Conservation (phyloP, 108 stramenopile genomes). For the Skeletonema potamos region DNA sequence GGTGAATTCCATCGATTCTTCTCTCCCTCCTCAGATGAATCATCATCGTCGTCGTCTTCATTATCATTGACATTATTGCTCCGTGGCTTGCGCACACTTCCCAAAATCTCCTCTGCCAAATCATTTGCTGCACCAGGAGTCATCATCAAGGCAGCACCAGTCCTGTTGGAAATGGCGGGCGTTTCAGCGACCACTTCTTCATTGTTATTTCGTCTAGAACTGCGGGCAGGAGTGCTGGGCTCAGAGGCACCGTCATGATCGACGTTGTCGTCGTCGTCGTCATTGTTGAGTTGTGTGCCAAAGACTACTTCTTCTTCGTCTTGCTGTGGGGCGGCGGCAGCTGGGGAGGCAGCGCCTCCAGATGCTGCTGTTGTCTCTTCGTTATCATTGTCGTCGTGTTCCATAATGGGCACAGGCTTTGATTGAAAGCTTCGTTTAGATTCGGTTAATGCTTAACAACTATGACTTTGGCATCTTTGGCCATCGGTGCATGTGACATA, state of each 20-base stretch:
- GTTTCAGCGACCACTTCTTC: not conserved
- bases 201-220: not conserved
- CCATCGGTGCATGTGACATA: not conserved
- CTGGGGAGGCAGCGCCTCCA: not conserved
- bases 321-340: not conserved
- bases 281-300: conserved; percentile 1
- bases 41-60: conserved; percentile 12
- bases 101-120: conserved; percentile 22
- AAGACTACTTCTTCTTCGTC: not conserved
- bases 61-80: not conserved
- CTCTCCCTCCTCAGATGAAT: not conserved
- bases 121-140: conserved; percentile 2
- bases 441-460: no score
- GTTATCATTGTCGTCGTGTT: not conserved
- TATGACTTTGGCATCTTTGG: not conserved
- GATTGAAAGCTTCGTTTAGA: not conserved
- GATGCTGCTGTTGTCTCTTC: not conserved
- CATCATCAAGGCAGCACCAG: not conserved
- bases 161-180: not conserved
- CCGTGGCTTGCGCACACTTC: conserved; percentile 17
- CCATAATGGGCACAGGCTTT: not conserved
- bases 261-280: not conserved
- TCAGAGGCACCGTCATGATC: not conserved
- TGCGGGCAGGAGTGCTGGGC: not conserved
- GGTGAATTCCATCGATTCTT: not conserved